A percentile compares a stretch with the other conserved stretches of the same genome.
Conservation (phyloP, 805 yeast genomes). For the Nakazawaea anatomiae region DNA sequence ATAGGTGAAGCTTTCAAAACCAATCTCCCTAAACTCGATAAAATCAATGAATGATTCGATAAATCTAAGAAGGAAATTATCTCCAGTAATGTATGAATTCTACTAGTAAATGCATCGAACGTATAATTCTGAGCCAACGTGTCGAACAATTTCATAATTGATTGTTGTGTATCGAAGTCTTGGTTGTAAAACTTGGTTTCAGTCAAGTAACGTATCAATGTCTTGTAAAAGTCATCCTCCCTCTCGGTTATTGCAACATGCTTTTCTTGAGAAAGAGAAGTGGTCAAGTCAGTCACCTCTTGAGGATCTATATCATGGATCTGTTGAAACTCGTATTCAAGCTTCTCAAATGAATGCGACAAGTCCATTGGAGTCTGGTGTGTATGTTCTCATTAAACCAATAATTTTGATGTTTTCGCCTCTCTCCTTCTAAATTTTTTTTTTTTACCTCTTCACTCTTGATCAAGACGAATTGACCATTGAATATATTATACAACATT, state of each 20-base stretch:
- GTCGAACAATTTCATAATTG: conserved; percentile 1
- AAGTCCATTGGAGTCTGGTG: not conserved
- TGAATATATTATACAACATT: not conserved
- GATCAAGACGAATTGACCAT: not conserved
- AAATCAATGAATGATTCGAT: not conserved
- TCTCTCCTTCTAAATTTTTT: not conserved
- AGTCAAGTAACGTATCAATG: not conserved
- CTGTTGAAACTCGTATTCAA: not conserved
- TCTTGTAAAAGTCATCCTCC: not conserved
- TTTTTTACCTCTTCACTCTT: not conserved
- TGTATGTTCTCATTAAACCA: too few relatives aligned
- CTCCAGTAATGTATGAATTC: not conserved
- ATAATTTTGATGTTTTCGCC: not conserved
- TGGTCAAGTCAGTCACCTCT: not conserved
- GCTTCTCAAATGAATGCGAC: not conserved
- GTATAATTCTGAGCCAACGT: not conserved
- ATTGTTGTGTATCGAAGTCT: not conserved
- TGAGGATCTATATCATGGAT: not conserved
- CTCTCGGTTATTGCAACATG: not conserved
- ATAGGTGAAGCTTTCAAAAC: conserved; percentile 2
- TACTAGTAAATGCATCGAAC: not conserved
- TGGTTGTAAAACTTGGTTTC: not conserved
- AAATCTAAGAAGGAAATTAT: not conserved
- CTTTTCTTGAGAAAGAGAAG: not conserved
- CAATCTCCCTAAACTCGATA: not conserved